Evolutionary conservation across 2,329 filamentous ascomycete genomes (phyloP).

Genomic region (Fusarium poae): DNA sequence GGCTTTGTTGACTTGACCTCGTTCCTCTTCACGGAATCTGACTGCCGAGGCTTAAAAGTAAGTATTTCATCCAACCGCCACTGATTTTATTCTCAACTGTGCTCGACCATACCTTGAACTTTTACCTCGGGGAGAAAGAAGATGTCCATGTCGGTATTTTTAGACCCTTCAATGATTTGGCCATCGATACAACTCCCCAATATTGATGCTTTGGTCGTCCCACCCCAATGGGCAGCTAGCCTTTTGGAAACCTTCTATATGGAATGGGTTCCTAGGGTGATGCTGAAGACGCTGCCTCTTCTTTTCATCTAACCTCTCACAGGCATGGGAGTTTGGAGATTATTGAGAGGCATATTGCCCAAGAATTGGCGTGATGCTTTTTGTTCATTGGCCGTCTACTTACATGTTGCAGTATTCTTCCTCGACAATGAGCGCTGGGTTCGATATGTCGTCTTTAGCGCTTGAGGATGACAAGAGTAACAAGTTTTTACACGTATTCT

Average conservation of each 20-base stretch:
- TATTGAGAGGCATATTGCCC: constrained; percentile 60
- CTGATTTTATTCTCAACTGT: constrained; percentile 23
- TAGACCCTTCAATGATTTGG: constrained; percentile 65
- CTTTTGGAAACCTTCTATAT: constrained; percentile 55
- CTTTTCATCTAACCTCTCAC: constrained; percentile 62
- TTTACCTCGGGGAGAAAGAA: constrained; percentile 66
- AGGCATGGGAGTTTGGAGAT: constrained; percentile 64
- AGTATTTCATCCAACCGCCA: constrained; percentile 45
- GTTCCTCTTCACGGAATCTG: constrained; percentile 76
- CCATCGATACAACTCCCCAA: constrained; percentile 79
- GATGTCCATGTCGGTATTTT: constrained; percentile 66
- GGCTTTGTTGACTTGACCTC: constrained; percentile 86
- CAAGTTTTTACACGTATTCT: constrained; percentile 59
- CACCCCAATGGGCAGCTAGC: constrained; percentile 41
- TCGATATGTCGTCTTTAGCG: constrained; percentile 50
- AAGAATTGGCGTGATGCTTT: constrained; percentile 15
- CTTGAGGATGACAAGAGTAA: constrained; percentile 41
- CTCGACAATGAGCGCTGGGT: constrained; percentile 50
- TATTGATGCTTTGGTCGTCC: constrained; percentile 57
- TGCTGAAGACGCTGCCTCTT: constrained; percentile 53
- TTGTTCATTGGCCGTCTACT: constrained; percentile 34
- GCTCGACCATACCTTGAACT: constrained; percentile 11
- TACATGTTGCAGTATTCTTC: constrained; percentile 56
- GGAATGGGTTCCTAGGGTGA: constrained; percentile 58
- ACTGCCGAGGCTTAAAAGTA: constrained; percentile 67